phyloP scores from a whole-genome alignment of 192 early-diverging fungal species.

The Entomortierella parvispora region DNA sequence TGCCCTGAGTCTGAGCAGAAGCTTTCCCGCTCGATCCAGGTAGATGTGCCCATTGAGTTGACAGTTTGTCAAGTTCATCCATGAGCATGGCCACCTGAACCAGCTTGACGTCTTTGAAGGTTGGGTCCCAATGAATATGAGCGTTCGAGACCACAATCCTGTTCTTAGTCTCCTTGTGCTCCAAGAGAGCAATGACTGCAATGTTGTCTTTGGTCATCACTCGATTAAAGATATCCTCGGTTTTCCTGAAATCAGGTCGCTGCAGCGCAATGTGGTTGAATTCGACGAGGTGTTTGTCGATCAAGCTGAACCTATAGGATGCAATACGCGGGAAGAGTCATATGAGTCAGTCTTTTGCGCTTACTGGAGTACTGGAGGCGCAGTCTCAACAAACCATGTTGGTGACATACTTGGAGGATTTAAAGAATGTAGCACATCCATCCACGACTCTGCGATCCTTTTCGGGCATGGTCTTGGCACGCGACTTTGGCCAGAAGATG shows the following conservation, averaged over 20 bases:
- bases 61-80: constrained; percentile 80
- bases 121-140: constrained; percentile 95
- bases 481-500: constrained; percentile 91
- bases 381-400: too few relatives aligned
- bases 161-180: constrained; percentile 75
- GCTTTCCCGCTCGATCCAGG: constrained; percentile 4
- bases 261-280: constrained; percentile 92
- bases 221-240: constrained; percentile 92
- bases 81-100: constrained; percentile 92
- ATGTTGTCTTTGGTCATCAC: constrained; percentile 98
- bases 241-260: constrained; percentile 84
- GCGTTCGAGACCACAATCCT: constrained; percentile 83
- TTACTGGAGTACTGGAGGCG: too few relatives aligned
- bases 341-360: too few relatives aligned
- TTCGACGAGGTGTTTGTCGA: constrained; percentile 88
- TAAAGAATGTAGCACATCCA: constrained; percentile 94
- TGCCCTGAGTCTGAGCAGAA: background rate
- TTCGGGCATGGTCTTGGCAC: constrained; percentile 91
- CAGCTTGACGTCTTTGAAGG: constrained; percentile 90
- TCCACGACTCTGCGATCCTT: constrained; percentile 85
- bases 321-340: background rate
- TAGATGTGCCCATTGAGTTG: constrained; percentile 55
- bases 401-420: constrained; percentile 70
- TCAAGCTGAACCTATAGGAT: constrained; percentile 70
- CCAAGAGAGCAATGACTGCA: constrained; percentile 80